Conservation (phyloP, 225 moss, liverwort and hornwort species). For the Physcomitrellopsis africana region DNA sequence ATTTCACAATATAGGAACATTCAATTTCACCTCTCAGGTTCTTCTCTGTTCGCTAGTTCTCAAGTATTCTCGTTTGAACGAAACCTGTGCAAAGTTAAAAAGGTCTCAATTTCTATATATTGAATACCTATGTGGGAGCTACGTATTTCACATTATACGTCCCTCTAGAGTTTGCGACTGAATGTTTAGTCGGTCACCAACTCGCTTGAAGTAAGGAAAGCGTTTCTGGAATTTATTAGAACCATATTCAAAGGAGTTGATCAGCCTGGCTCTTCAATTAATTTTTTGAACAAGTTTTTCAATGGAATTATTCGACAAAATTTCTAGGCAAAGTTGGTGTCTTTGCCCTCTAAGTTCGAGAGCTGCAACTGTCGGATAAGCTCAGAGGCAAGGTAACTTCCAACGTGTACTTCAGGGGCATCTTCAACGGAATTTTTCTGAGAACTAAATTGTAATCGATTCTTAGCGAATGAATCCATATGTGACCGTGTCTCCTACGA, state of each 20-base stretch:
- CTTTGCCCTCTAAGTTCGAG: slow-evolving; percentile 2
- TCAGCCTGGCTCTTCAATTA: not conserved
- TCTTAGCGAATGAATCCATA: slow-evolving; percentile 6
- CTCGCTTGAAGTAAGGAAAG: slow-evolving; percentile 5
- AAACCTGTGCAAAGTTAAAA: not conserved
- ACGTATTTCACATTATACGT: slow-evolving; percentile 5
- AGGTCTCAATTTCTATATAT: not conserved
- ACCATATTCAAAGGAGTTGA: not conserved
- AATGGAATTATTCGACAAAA: not conserved
- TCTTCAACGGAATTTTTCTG: not conserved
- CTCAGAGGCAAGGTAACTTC: slow-evolving; percentile 11
- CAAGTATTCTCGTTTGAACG: slow-evolving; percentile 9
- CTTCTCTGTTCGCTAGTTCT: slow-evolving; percentile 1
- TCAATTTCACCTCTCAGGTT: slow-evolving; percentile 11
- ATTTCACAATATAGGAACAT: slow-evolving; percentile 22
- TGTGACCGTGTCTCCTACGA: not conserved
- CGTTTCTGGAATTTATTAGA: not conserved
- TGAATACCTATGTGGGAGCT: slow-evolving; percentile 31
- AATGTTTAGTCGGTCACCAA: slow-evolving; percentile 9
- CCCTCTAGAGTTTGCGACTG: not conserved
- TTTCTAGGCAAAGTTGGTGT: slow-evolving; percentile 18
- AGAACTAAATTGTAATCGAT: slow-evolving; percentile 9
- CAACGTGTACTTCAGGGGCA: slow-evolving; percentile 10
- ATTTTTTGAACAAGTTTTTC: not conserved
- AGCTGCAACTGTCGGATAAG: slow-evolving; percentile 15